phyloP scores from a whole-genome alignment of 805 yeast genomes.

The Yueomyces sinensis region DNA sequence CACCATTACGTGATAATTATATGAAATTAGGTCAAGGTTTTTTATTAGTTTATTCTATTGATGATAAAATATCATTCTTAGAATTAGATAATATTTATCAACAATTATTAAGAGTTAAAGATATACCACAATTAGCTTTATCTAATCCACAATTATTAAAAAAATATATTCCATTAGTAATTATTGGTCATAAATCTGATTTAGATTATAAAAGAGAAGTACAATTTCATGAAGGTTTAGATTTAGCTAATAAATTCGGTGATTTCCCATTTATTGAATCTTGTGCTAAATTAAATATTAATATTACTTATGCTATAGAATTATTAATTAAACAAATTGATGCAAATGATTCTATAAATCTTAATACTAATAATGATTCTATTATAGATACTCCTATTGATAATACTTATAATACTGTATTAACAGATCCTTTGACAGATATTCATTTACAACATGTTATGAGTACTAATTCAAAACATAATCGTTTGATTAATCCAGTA shows the following conservation, averaged over 20 bases:
- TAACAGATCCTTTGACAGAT: no score
- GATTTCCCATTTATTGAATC: slow-evolving; percentile 70
- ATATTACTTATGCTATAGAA: slow-evolving; percentile 57
- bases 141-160: no score
- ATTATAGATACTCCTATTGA: background rate
- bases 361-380: background rate
- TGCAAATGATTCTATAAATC: background rate
- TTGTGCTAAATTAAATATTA: slow-evolving; percentile 75
- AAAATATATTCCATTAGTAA: slow-evolving; percentile 47
- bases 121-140: slow-evolving; percentile 26
- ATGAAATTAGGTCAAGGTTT: slow-evolving; percentile 94
- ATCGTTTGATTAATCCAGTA: background rate
- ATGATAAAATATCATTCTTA: slow-evolving; percentile 70
- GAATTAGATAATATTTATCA: slow-evolving; percentile 67
- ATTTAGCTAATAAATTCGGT: slow-evolving; percentile 46
- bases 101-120: slow-evolving; percentile 65
- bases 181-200: slow-evolving; percentile 69
- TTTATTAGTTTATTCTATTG: slow-evolving; percentile 72
- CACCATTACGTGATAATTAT: slow-evolving; percentile 82
- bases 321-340: background rate
- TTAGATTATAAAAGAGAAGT: slow-evolving; percentile 62
- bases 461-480: background rate
- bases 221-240: slow-evolving; percentile 45
- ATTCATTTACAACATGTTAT: no score
- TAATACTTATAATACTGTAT: no score